These are phyloP conservation scores for Bassia scoparia DNA, from an alignment of 148 eudicot species.

Conservation along the genomic window DNA sequence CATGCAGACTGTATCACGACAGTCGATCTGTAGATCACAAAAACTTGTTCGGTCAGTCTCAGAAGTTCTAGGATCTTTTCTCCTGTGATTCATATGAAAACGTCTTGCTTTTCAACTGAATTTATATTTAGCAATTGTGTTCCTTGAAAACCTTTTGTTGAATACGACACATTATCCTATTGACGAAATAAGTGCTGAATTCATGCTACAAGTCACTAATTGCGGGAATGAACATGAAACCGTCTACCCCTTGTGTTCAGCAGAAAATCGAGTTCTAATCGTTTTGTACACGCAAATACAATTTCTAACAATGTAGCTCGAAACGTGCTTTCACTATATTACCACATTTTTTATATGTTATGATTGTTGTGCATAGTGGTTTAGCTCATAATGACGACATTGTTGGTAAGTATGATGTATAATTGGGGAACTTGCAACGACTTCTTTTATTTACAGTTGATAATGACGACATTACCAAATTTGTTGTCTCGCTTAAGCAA, in stretches of 20 bases:
- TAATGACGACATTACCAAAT: background rate
- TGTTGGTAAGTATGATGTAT: background rate
- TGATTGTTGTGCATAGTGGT: too few species aligned
- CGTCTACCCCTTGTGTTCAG: too few species aligned
- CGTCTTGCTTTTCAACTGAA: background rate
- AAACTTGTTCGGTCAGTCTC: too few species aligned
- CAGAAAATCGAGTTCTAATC: too few species aligned
- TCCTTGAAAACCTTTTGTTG: background rate
- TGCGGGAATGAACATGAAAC: too few species aligned
- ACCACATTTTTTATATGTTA: too few species aligned
- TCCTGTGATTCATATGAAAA: background rate
- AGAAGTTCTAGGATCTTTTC: too few species aligned
- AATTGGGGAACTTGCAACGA: background rate
- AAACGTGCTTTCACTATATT: too few species aligned
- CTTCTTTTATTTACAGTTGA: background rate
- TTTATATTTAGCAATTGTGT: background rate
- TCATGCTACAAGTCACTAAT: background rate
- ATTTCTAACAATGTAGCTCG: too few species aligned
- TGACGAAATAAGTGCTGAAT: background rate
- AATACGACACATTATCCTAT: background rate
- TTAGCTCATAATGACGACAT: background rate
- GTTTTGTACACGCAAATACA: too few species aligned
- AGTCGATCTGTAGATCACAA: too few species aligned
- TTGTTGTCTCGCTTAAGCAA: background rate
- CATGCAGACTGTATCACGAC: too few species aligned